A percentile compares a stretch with the other conserved stretches of the same genome.
Conservation (phyloP, 345 rosid genomes). For the Aquilaria yunnanensis region DNA sequence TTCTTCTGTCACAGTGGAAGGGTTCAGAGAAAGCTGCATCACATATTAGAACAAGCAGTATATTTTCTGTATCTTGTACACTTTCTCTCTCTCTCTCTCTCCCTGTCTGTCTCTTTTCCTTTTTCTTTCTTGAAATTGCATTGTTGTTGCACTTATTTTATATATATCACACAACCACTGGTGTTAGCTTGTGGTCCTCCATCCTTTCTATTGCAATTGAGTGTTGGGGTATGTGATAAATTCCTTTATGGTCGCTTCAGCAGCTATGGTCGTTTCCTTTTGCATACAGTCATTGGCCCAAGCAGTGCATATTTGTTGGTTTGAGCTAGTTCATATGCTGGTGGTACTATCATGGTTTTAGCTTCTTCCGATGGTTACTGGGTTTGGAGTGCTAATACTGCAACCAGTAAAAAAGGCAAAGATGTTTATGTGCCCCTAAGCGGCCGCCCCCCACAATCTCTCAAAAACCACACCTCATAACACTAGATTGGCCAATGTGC, state of each 20-base stretch:
- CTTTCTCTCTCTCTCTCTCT: background rate
- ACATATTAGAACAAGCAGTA: background rate
- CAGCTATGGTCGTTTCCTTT: background rate
- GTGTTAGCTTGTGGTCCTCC: slow-evolving; percentile 4
- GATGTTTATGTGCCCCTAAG: no score
- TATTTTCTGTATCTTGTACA: no score
- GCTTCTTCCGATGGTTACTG: no score
- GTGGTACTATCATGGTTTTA: no score
- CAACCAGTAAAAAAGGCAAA: no score
- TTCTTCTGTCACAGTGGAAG: slow-evolving; percentile 9
- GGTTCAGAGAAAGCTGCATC: slow-evolving; percentile 16
- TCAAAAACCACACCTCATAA: no score
- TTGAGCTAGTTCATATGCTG: no score
- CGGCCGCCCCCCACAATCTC: no score
- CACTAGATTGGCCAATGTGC: no score
- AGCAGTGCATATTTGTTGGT: no score
- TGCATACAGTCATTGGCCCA: background rate
- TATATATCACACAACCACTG: background rate
- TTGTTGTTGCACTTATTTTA: background rate
- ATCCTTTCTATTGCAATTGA: background rate
- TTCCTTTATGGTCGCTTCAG: background rate
- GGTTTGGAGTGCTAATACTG: no score
- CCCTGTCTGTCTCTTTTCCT: background rate
- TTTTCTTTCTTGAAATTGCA: background rate
- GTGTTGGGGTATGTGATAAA: background rate